A percentile compares a stretch with the other conserved stretches of the same genome.
These are phyloP conservation scores for Taiozyma sp. DNA, from an alignment of 1,139 yeast genomes.

Conservation along the genomic window DNA sequence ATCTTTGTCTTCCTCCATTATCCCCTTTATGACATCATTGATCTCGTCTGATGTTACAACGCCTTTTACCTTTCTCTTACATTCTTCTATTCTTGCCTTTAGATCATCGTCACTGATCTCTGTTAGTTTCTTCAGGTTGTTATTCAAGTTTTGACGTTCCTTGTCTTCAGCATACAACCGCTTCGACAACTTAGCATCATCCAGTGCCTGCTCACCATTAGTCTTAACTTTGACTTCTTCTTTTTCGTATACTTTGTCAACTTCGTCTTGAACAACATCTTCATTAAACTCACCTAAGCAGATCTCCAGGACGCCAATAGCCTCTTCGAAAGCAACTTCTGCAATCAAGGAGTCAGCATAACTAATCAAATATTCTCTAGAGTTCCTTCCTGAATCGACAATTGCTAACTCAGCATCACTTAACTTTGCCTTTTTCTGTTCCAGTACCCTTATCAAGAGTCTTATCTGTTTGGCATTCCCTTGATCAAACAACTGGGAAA, in stretches of 20 bases:
- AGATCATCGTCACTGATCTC: constrained; percentile 10
- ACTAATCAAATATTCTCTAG: constrained; percentile 9
- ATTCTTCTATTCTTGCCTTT: constrained; percentile 2
- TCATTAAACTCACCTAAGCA: constrained; percentile 1
- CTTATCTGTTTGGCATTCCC: not conserved
- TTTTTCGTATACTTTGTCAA: not conserved
- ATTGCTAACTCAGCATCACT: not conserved
- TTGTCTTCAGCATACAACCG: constrained; percentile 3
- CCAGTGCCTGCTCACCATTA: not conserved
- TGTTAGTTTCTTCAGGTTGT: constrained; percentile 1
- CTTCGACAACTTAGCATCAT: not conserved
- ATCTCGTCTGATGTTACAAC: constrained; percentile 1
- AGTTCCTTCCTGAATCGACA: constrained; percentile 1
- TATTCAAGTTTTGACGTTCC: constrained; percentile 6
- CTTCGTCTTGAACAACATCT: not conserved
- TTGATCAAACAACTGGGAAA: not conserved
- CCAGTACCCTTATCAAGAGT: not conserved
- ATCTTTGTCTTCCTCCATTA: not conserved
- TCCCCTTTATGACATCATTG: constrained; percentile 6
- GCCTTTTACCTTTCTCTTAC: constrained; percentile 1
- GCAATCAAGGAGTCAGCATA: constrained; percentile 4
- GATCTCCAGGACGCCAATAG: not conserved
- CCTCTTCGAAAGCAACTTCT: not conserved
- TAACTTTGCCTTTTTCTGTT: not conserved
- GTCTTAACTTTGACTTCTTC: not conserved